Percentiles rank a stretch among this genome's conserved stretches.
Conservation (phyloP, 495 filamentous ascomycete genomes). For the Aspergillus egyptiacus region DNA sequence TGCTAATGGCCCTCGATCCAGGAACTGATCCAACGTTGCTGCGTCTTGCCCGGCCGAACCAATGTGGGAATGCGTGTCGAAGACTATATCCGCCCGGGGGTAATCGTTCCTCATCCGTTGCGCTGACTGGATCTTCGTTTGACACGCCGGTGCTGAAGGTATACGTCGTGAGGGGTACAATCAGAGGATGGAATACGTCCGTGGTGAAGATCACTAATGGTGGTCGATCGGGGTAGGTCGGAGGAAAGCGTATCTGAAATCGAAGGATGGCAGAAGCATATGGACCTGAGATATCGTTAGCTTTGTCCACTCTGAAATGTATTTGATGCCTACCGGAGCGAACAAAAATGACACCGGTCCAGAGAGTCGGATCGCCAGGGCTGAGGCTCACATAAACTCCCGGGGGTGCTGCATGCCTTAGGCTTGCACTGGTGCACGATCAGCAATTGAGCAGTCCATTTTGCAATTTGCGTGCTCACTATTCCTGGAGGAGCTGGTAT, state of each 20-base stretch:
- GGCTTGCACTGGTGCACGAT: constrained; percentile 57
- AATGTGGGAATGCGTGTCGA: constrained; percentile 80
- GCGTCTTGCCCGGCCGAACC: constrained; percentile 58
- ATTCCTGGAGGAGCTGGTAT: constrained; percentile 72
- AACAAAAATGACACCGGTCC: constrained; percentile 87
- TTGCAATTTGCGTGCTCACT: constrained; percentile 44
- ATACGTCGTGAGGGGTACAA: constrained; percentile 84
- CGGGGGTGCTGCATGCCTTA: constrained; percentile 73
- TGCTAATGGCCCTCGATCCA: constrained; percentile 36
- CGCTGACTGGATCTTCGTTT: constrained; percentile 65
- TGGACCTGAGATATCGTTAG: constrained; percentile 52
- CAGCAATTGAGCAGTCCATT: background rate
- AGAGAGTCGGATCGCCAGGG: constrained; percentile 71
- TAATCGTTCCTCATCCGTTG: constrained; percentile 71
- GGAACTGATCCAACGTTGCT: constrained; percentile 25
- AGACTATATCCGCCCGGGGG: constrained; percentile 85
- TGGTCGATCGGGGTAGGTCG: constrained; percentile 69
- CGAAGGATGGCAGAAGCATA: constrained; percentile 84
- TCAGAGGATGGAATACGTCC: constrained; percentile 90
- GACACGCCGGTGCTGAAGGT: constrained; percentile 74
- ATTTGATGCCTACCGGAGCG: constrained; percentile 59
- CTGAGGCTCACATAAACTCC: constrained; percentile 81
- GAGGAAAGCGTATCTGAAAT: constrained; percentile 82
- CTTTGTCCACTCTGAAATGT: background rate
- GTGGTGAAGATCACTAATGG: constrained; percentile 82